These are phyloP conservation scores for Coemansia sp. DNA, from an alignment of 192 early-diverging fungal species.

Conservation along the genomic window DNA sequence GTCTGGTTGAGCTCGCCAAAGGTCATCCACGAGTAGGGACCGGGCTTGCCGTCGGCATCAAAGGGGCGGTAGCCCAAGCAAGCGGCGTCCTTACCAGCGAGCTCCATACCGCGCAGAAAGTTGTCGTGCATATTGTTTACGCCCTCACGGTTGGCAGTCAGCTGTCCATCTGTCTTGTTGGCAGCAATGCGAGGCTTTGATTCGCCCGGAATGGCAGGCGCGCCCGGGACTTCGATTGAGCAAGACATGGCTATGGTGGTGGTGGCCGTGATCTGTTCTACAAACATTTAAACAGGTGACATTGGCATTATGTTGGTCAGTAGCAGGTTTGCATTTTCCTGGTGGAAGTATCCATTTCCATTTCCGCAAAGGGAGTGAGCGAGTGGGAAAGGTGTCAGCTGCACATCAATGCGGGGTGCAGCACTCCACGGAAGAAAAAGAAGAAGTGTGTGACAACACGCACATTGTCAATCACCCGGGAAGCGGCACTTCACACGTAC, in stretches of 20 bases:
- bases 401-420: not conserved
- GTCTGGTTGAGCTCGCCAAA: conserved; percentile 70
- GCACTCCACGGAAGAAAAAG: not conserved
- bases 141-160: conserved; percentile 37
- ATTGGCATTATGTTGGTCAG: not conserved
- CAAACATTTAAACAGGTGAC: not conserved
- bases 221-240: conserved; percentile 46
- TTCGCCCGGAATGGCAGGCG: conserved; percentile 37
- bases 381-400: not conserved
- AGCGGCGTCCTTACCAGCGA: conserved; percentile 36
- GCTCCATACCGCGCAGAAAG: conserved; percentile 47
- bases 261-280: not conserved
- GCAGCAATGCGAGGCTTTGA: conserved; percentile 54
- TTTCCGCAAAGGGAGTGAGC: not conserved
- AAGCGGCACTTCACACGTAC: not conserved
- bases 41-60: conserved; percentile 59
- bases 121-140: conserved; percentile 55
- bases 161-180: conserved; percentile 27
- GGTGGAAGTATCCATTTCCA: not conserved
- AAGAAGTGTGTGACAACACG: too few relatives aligned
- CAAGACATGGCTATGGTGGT: conserved; percentile 4
- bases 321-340: not conserved
- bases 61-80: conserved; percentile 48
- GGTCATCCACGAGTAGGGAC: conserved; percentile 78
- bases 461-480: not conserved